Conservation (phyloP, 345 rosid genomes). For the Brassica incana region DNA sequence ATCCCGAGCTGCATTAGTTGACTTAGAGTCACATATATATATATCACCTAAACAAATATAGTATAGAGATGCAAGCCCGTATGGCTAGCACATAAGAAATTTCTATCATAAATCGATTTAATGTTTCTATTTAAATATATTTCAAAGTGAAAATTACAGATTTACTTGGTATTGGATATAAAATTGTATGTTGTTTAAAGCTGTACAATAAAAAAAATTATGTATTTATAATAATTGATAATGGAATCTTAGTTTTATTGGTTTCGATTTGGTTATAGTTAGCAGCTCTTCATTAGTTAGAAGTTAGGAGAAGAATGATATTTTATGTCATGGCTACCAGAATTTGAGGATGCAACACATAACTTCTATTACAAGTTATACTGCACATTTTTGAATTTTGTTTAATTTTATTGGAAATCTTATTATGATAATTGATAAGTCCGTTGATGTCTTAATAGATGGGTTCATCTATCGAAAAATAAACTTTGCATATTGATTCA, state of each 20-base stretch:
- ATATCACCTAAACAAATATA: slow-evolving; percentile 16
- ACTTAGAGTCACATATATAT: slow-evolving; percentile 10
- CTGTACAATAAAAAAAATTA: not conserved
- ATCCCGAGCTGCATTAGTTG: slow-evolving; percentile 23
- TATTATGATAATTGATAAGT: not conserved
- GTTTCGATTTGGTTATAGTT: slow-evolving; percentile 19
- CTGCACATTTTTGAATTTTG: not conserved
- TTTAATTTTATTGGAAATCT: not conserved
- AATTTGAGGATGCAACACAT: slow-evolving; percentile 2
- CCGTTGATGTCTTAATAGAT: not conserved
- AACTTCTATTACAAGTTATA: slow-evolving; percentile 17
- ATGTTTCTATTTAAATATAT: not conserved
- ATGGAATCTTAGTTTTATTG: slow-evolving; percentile 5
- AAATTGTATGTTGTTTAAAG: not conserved
- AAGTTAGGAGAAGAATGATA: slow-evolving; percentile 11
- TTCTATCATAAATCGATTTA: not conserved
- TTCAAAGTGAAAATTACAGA: not conserved
- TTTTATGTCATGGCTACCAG: slow-evolving; percentile 15
- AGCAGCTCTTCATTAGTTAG: slow-evolving; percentile 17
- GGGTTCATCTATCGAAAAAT: not conserved
- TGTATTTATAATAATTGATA: not conserved
- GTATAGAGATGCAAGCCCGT: not conserved
- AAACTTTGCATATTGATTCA: not conserved
- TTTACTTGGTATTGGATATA: not conserved
- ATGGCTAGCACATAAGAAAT: not conserved